A percentile compares a stretch with the other conserved stretches of the same genome.
Conservation (phyloP, 1,139 yeast genomes). For the Yamadazyma songkhlaensis region DNA sequence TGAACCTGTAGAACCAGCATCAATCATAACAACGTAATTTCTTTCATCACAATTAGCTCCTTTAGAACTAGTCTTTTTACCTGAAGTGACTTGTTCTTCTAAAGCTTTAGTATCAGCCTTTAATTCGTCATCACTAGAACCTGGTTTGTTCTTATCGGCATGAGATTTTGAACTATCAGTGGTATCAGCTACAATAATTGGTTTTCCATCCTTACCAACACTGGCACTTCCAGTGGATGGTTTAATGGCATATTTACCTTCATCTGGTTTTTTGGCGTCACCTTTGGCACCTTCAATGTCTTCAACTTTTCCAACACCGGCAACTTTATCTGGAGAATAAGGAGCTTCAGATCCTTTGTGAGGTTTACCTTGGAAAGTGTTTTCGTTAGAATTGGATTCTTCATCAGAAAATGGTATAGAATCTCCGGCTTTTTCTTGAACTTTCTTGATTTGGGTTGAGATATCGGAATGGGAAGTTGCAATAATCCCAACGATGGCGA, state of each 20-base stretch:
- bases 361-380: constrained; percentile 35
- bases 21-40: constrained; percentile 77
- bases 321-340: constrained; percentile 19
- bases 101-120: not conserved
- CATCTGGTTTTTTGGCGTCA: not conserved
- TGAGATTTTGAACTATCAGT: constrained; percentile 15
- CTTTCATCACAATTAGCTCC: constrained; percentile 25
- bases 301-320: constrained; percentile 8
- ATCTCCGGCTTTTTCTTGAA: constrained; percentile 26
- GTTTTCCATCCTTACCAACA: constrained; percentile 10
- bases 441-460: constrained; percentile 23
- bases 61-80: not conserved
- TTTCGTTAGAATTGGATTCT: constrained; percentile 17
- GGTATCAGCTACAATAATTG: constrained; percentile 15
- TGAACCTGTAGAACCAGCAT: constrained; percentile 97
- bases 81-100: not conserved
- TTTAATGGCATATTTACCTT: constrained; percentile 1
- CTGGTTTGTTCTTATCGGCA: constrained; percentile 12
- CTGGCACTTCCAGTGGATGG: constrained; percentile 5
- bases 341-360: constrained; percentile 37
- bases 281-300: constrained; percentile 5
- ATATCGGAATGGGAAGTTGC: constrained; percentile 31
- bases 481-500: constrained; percentile 35
- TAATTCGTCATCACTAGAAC: constrained; percentile 3
- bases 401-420: constrained; percentile 18